Evolutionary conservation across 495 filamentous ascomycete species (phyloP).

Genomic region (Neurospora intermedia): DNA sequence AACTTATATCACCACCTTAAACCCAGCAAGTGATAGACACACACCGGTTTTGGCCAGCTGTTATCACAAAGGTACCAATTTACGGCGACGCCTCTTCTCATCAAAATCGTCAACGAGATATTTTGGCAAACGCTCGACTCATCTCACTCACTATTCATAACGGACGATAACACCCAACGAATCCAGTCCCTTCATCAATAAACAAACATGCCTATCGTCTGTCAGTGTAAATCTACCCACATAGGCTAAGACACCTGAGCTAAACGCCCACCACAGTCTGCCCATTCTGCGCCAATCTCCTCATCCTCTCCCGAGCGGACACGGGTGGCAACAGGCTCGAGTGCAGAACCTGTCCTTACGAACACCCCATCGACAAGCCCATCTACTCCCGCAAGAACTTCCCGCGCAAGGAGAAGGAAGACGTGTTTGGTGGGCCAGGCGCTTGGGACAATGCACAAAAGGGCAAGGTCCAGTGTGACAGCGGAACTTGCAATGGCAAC

Average conservation of each 20-base stretch:
- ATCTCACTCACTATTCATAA: neutral
- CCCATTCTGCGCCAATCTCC: conserved; percentile 81
- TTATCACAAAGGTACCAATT: neutral
- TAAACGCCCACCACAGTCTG: conserved; percentile 54
- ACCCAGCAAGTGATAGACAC: neutral
- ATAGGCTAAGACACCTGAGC: conserved; percentile 2
- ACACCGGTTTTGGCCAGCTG: neutral
- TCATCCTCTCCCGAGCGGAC: conserved; percentile 48
- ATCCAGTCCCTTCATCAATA: neutral
- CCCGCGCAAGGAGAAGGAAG: conserved; percentile 75
- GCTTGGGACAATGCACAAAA: conserved; percentile 88
- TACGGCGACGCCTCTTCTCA: neutral
- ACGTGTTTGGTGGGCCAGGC: conserved; percentile 78
- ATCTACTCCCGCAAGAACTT: conserved; percentile 69
- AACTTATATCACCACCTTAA: neutral
- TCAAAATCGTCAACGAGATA: neutral
- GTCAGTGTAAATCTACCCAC: conserved; percentile 29
- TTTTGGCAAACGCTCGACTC: neutral
- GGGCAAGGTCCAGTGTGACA: conserved; percentile 62
- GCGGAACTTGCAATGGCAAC: conserved; percentile 59
- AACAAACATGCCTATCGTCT: conserved; percentile 52
- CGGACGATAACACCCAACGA: neutral
- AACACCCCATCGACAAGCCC: conserved; percentile 59
- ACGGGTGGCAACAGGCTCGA: conserved; percentile 57
- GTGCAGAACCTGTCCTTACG: conserved; percentile 89